Percentiles rank a stretch among this genome's conserved stretches.
These are phyloP conservation scores for Babesia ovata DNA, from an alignment of 169 alveolate genomes.

Conservation along the genomic window DNA sequence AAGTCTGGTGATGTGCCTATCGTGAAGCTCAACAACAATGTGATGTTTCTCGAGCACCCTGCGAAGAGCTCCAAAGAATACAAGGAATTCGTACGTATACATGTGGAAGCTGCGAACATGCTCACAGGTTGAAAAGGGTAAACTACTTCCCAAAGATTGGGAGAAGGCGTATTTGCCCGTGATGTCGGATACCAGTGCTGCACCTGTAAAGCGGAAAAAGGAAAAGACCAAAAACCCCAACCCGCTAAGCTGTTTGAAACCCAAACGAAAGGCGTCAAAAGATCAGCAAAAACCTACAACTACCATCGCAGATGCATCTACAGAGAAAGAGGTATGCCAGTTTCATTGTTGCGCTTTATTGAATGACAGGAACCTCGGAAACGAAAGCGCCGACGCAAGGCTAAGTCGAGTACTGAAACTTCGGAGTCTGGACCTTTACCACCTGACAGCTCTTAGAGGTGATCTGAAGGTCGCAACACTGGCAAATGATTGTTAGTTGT, in stretches of 20 bases:
- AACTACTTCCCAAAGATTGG: constrained; percentile 50
- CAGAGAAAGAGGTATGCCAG: not conserved
- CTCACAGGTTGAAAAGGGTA: constrained; percentile 36
- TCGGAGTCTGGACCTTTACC: too few species aligned
- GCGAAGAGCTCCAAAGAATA: constrained; percentile 23
- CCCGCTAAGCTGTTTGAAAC: constrained; percentile 66
- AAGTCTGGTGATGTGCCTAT: constrained; percentile 59
- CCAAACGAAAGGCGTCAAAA: constrained; percentile 6
- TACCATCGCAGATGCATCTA: not conserved
- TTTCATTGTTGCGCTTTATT: not conserved
- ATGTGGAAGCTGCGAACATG: not conserved
- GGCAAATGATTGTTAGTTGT: too few species aligned
- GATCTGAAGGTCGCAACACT: too few species aligned
- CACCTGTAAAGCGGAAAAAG: constrained; percentile 18
- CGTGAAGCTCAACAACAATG: constrained; percentile 53
- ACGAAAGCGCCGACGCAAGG: constrained; percentile 35
- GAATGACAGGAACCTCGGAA: constrained; percentile 7
- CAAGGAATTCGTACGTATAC: constrained; percentile 19
- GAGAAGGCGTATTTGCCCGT: constrained; percentile 38
- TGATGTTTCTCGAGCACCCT: constrained; percentile 58
- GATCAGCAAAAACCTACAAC: not conserved
- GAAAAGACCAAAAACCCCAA: constrained; percentile 52
- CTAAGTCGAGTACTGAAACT: not conserved
- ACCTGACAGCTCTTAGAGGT: too few species aligned
- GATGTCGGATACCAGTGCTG: not conserved